Base-by-base conservation (phyloP, 805 yeast genomes). In the Metschnikowia amazonensis region DNA sequence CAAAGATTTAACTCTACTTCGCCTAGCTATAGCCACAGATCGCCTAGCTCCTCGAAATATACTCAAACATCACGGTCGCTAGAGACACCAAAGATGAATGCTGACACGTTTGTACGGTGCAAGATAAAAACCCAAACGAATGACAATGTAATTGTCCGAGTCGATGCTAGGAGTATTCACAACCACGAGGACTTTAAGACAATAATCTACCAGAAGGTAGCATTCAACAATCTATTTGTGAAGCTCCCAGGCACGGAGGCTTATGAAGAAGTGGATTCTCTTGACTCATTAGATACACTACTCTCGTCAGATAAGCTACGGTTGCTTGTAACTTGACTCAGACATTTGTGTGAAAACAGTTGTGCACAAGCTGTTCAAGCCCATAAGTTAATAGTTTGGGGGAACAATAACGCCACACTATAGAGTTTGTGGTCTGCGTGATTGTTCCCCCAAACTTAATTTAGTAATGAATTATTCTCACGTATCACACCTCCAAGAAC, bases 181-280 rank as follows among this genome's bases (percentile, higher is more conserved):
- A 29, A 14, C n/a, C 36, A 46, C 14, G 50, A 47, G 27, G 47
- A 44, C 9, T 62, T 69, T 45, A 68, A 67, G 49, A 43, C 42
- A 1, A 44, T 60, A 20, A 44, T 68, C 3, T 56, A 55, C 35
- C 57, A 51, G 43, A 62, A 60, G 48, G 46, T 62, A 8, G 56
- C 57, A 24, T 66, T 53, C 46, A 57, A 53, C 25, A 59, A 62
- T 27, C 55, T 68, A 36, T 60, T 49, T 43, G 60, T 67, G 24
- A 53, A 57, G 31, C 43, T 63, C 17, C 60, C 62, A 2, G 54
- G 59, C 17, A 44, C 42, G 33, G 58, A 47, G 18, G 25, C 55
- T 7, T 67, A 55, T 46, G 62, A 60, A 43, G 62, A 60, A 43
- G 52, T 67, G 32, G 72, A 67, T 36, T 46, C 49, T 13, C 35